A percentile compares a stretch with the other conserved stretches of the same genome.
These are phyloP conservation scores for Cenchrus fungigraminus DNA, from an alignment of 176 grass and related monocot genomes.

Conservation along the genomic window DNA sequence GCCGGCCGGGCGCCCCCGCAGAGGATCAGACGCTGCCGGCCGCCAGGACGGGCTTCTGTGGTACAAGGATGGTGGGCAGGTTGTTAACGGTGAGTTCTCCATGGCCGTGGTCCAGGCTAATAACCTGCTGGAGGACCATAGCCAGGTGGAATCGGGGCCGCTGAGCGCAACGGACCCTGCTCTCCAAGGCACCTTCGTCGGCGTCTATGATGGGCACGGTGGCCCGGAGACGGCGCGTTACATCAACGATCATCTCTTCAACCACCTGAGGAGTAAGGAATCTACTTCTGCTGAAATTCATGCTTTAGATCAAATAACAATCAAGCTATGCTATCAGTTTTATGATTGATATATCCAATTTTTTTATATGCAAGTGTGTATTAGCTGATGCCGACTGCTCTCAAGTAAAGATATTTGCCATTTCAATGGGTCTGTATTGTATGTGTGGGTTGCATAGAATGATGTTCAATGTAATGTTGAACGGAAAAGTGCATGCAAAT, in stretches of 20 bases:
- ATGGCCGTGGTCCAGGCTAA: slow-evolving; percentile 96
- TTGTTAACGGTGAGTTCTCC: slow-evolving; percentile 73
- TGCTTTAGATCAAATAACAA: slow-evolving; percentile 22
- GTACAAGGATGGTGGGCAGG: slow-evolving; percentile 82
- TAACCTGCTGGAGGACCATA: slow-evolving; percentile 82
- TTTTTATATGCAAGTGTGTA: slow-evolving; percentile 17
- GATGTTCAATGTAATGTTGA: not conserved
- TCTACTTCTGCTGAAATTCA: slow-evolving; percentile 3
- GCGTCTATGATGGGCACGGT: slow-evolving; percentile 91
- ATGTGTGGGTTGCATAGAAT: slow-evolving; percentile 24
- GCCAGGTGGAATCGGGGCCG: slow-evolving; percentile 81
- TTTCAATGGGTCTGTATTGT: slow-evolving; percentile 8
- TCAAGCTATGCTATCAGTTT: slow-evolving; percentile 19
- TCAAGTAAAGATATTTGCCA: not conserved
- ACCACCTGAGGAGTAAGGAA: slow-evolving; percentile 68
- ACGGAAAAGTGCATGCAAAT: not conserved
- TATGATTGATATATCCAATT: not conserved
- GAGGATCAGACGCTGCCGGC: slow-evolving; percentile 54
- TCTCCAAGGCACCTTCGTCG: slow-evolving; percentile 64
- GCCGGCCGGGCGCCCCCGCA: slow-evolving; percentile 41
- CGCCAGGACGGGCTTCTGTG: slow-evolving; percentile 80
- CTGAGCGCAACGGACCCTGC: slow-evolving; percentile 55
- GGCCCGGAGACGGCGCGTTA: slow-evolving; percentile 76
- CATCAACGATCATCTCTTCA: slow-evolving; percentile 77
- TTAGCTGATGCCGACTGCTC: slow-evolving; percentile 1